A percentile compares a stretch with the other conserved stretches of the same genome.
Evolutionary conservation across 805 yeast genomes (phyloP).

Genomic region (Hanseniaspora thailandica): DNA sequence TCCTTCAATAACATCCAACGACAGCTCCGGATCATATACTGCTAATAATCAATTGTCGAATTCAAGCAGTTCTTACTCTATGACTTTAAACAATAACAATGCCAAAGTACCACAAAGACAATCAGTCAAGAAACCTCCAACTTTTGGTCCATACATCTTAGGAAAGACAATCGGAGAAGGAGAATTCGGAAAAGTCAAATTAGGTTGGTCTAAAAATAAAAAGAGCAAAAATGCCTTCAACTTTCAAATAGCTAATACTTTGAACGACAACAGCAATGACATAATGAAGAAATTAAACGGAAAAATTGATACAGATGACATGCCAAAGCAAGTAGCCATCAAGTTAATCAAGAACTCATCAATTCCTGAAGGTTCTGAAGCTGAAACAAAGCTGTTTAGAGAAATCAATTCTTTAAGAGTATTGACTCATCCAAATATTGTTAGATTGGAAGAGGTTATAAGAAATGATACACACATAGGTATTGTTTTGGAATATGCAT

Average conservation of each 20-base stretch:
- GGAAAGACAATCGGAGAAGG: conserved; percentile 97
- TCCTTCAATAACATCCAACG: background rate
- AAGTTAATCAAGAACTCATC: conserved; percentile 81
- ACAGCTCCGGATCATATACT: background rate
- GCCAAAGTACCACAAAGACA: background rate
- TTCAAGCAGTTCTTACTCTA: background rate
- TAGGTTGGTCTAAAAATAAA: conserved; percentile 80
- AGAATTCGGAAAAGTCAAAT: conserved; percentile 92
- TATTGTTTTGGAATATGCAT: conserved; percentile 89
- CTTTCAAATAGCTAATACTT: background rate
- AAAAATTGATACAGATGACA: conserved; percentile 16
- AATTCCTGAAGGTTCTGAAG: conserved; percentile 73
- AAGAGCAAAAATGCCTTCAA: conserved; percentile 4
- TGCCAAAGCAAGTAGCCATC: conserved; percentile 78
- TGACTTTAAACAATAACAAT: background rate
- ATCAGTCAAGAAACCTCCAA: conserved; percentile 45
- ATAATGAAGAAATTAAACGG: background rate
- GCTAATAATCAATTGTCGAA: background rate
- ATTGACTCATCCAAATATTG: conserved; percentile 86
- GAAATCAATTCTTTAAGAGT: conserved; percentile 84
- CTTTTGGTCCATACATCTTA: conserved; percentile 80
- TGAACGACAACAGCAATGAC: background rate
- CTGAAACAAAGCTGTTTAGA: conserved; percentile 79
- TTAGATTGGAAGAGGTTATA: conserved; percentile 78
- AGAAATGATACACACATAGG: conserved; percentile 93